phyloP scores from a whole-genome alignment of 257 asterid species.

The Prunella vulgaris region DNA sequence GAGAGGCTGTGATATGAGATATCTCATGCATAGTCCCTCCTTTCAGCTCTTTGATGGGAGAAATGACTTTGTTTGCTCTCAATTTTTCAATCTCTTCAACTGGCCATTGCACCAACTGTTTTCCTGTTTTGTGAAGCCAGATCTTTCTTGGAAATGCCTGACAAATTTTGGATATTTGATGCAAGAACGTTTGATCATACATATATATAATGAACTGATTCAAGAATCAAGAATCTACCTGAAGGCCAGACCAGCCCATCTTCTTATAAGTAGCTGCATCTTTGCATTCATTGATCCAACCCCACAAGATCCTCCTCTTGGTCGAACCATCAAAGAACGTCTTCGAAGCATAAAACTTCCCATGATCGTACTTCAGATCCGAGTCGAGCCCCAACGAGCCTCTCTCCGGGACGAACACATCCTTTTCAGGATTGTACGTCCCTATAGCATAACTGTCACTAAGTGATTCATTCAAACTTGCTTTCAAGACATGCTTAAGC shows the following conservation, averaged over 20 bases:
- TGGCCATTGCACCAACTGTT: slow-evolving; percentile 28
- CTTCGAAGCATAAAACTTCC: slow-evolving; percentile 29
- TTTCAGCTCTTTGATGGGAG: slow-evolving; percentile 10
- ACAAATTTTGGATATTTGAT: too few species aligned
- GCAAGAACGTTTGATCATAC: neutral
- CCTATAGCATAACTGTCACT: slow-evolving; percentile 25
- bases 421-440: slow-evolving; percentile 14
- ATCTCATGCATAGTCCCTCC: slow-evolving; percentile 21
- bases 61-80: slow-evolving; percentile 2
- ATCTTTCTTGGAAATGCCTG: slow-evolving; percentile 21
- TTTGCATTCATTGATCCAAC: slow-evolving; percentile 23
- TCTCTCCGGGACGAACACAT: slow-evolving; percentile 18
- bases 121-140: slow-evolving; percentile 23
- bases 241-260: slow-evolving; percentile 21
- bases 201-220: neutral
- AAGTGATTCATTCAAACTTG: slow-evolving; percentile 1
- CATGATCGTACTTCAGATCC: slow-evolving; percentile 21
- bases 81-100: slow-evolving; percentile 18
- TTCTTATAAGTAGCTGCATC: neutral
- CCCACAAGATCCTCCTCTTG: slow-evolving; percentile 28
- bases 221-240: neutral
- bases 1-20: slow-evolving; percentile 23
- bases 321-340: slow-evolving; percentile 22
- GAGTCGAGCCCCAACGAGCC: slow-evolving; percentile 17
- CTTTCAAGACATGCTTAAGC: slow-evolving; percentile 25